Evolutionary conservation across 2,329 filamentous ascomycete species (phyloP), one percentile per base, ranked within the genome.

Genomic region (Beauveria australis): DNA sequence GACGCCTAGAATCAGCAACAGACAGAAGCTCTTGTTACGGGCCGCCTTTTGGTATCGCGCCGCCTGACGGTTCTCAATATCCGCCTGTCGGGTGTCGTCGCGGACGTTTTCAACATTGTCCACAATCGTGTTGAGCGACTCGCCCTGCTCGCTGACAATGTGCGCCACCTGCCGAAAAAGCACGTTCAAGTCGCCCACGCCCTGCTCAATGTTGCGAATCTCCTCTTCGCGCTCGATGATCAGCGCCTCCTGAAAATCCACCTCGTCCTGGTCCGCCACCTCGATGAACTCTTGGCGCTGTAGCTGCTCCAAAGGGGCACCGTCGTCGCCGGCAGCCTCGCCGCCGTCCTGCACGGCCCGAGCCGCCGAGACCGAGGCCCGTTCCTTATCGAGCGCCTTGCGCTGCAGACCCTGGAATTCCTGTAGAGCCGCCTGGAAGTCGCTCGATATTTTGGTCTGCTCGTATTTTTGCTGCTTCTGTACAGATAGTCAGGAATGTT

Each of bases 101-200:
- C 88, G 83, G 51, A 92, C 89, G 64, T 87, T 87, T 73, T 94
- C 86, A 7, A 97, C 91, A 67, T 97, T 97, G 67, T 91, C 88
- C 64, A 86, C 87, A 68, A 99, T 96, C 19, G 89, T 89, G 70
- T 93, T 89, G 33, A 99, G 79, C 74, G 90, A 85, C 67, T 91
- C 89, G 55, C 94, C 94, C 76, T 99, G 94, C 76, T 97, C 93
- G 63, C 86, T 86, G 55, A 99, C 92, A 73, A 99, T 97, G 73
- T 96, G 92, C 52, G 93, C 94, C n/a, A 99, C 92, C 77, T 99
- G 93, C 64, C 92, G 84, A 80, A 99, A 99, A 48, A 99, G 82
- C 70, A 97, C 94, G 69, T 99, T 99, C 64, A 99, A 79, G 70
- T 99, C 94, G 60, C 89, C 89, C 7, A 99, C 94, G 60, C 90